Evolutionary conservation across 805 yeast genomes (phyloP), one percentile per base, ranked within the genome.

Genomic region (Sugiyamaella boreocaroliniensis): DNA sequence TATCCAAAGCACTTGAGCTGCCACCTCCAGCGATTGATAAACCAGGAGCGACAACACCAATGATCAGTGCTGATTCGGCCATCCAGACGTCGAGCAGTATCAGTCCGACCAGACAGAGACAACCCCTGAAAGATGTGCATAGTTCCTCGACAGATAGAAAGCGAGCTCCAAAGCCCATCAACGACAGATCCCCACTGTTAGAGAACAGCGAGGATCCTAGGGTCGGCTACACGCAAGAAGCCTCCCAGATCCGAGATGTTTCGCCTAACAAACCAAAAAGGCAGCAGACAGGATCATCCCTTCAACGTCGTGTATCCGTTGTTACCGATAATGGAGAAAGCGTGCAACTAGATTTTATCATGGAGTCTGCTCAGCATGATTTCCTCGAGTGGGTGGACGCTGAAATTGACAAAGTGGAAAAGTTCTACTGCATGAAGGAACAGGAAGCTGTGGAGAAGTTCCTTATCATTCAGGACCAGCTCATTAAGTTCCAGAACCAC

Each of bases 361-460:
- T 29, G 34, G 54, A 62, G 22, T 68, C 70, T n/a, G 76, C 73
- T 11, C 74, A 72, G 44, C 57, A 64, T 3, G 77, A 76, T 49
- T 89, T 88, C 57, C 57, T 75, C n/a, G 64, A 60, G 1, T 88
- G 95, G 95, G 74, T 88, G 4, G 84, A 85, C 51, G 50, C 59
- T 0, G 85, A 88, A 64, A 70, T 83, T 22, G 57, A 49, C 3
- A 85, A 81, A 64, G 83, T 87, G 8, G 81, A 85, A 40, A 47
- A 34, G 0, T 88, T 88, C 61, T 88, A 77, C 64, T 71, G 65
- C 44, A 79, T 76, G 29, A 80, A 76, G 58, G 95, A 86, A 60
- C 71, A 73, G 29, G 84, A 79, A 20, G 80, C 79, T 1, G 73
- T 80, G 44, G 79, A 78, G 52, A 71, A 92, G 53, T 83, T 77